phyloP scores from a whole-genome alignment of 2,329 filamentous ascomycete species.

The Mycosphaerella sp. region DNA sequence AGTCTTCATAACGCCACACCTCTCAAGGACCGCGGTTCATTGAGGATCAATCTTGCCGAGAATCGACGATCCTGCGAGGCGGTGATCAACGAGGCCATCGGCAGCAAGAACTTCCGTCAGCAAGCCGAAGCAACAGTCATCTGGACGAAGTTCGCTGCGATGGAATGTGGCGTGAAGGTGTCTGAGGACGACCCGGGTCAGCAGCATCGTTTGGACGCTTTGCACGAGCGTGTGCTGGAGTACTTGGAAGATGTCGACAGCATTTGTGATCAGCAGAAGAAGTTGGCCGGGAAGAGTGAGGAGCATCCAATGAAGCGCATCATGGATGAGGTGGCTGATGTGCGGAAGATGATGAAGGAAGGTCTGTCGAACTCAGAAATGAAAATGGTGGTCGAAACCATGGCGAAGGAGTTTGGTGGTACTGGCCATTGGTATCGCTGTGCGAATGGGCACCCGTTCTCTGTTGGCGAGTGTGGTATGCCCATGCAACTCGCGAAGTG shows the following conservation, averaged over 20 bases:
- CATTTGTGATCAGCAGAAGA: too few relatives aligned
- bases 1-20: too few relatives aligned
- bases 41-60: constrained; percentile 31
- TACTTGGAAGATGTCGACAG: too few relatives aligned
- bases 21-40: not conserved
- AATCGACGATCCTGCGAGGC: constrained; percentile 38
- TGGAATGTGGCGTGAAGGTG: constrained; percentile 33
- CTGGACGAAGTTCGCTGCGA: constrained; percentile 44
- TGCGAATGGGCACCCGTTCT: constrained; percentile 49
- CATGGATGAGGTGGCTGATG: constrained; percentile 39
- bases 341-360: constrained; percentile 43
- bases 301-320: too few relatives aligned
- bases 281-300: too few relatives aligned
- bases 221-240: constrained; percentile 29
- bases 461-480: constrained; percentile 41
- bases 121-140: constrained; percentile 49
- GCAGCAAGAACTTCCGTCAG: constrained; percentile 37
- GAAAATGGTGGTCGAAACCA: constrained; percentile 44
- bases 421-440: constrained; percentile 59
- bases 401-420: constrained; percentile 41
- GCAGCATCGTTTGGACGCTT: constrained; percentile 23
- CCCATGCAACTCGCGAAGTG: constrained; percentile 57
- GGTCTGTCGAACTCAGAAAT: constrained; percentile 48
- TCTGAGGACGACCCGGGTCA: not conserved
- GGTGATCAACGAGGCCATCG: constrained; percentile 33